Percentiles rank a stretch among this genome's conserved stretches.
Conservation (phyloP, 179 eudicot genomes). For the Drosera spatulata region DNA sequence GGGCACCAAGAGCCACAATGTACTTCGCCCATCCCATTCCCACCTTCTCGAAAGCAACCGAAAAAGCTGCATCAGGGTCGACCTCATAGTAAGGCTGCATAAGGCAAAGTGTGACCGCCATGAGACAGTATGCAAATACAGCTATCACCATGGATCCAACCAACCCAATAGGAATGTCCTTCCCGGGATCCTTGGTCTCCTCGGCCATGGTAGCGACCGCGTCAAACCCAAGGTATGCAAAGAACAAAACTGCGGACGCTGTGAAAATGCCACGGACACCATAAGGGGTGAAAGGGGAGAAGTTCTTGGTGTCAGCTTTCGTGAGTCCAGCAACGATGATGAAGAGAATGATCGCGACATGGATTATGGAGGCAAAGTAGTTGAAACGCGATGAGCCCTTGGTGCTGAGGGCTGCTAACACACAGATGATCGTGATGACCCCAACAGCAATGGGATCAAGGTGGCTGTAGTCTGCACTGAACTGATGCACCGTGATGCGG, state of each 20-base stretch:
- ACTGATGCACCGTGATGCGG: constrained; percentile 20
- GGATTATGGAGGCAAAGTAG: constrained; percentile 9
- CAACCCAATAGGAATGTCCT: constrained; percentile 73
- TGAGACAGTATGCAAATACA: constrained; percentile 37
- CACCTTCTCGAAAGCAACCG: constrained; percentile 47
- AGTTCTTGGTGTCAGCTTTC: constrained; percentile 35
- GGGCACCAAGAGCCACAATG: constrained; percentile 58
- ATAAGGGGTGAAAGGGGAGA: constrained; percentile 27
- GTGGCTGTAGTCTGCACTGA: constrained; percentile 29
- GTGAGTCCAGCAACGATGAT: constrained; percentile 53
- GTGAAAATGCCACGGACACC: constrained; percentile 47
- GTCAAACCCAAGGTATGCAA: constrained; percentile 77
- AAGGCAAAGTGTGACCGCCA: constrained; percentile 51
- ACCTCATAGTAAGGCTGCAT: constrained; percentile 41
- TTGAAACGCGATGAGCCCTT: constrained; percentile 56
- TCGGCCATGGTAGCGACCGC: constrained; percentile 83
- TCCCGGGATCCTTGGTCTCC: constrained; percentile 70
- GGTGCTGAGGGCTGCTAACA: constrained; percentile 31
- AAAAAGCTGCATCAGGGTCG: constrained; percentile 51
- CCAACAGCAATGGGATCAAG: constrained; percentile 62
- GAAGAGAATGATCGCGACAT: constrained; percentile 42
- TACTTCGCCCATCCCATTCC: constrained; percentile 77
- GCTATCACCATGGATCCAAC: constrained; percentile 58
- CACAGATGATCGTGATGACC: constrained; percentile 19
- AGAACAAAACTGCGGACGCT: constrained; percentile 67